These are phyloP conservation scores for Hypocreales sp. DNA, from an alignment of 2,329 filamentous ascomycete species.

Conservation along the genomic window DNA sequence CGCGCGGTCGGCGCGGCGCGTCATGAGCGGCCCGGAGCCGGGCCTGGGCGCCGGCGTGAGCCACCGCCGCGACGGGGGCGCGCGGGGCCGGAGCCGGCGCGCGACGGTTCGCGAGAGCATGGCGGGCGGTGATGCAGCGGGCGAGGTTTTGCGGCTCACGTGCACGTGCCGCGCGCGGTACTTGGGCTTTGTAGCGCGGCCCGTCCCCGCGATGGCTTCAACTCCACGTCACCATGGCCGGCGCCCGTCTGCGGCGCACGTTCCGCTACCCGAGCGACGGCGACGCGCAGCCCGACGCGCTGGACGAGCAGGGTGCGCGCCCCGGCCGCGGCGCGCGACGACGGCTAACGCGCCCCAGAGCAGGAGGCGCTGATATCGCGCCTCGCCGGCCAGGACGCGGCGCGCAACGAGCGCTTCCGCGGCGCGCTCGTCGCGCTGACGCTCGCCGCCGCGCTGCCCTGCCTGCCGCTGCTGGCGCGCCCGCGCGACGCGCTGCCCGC, in stretches of 20 bases:
- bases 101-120: too few species aligned
- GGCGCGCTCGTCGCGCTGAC: slow-evolving; percentile 46
- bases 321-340: too few species aligned
- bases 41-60: slow-evolving; percentile 39
- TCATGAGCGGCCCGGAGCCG: slow-evolving; percentile 49
- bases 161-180: too few species aligned
- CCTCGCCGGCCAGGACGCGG: slow-evolving; percentile 38
- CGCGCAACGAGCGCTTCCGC: slow-evolving; percentile 42
- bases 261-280: slow-evolving; percentile 65
- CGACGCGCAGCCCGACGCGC: slow-evolving; percentile 37
- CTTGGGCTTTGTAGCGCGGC: too few species aligned
- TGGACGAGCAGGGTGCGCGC: slow-evolving; percentile 77
- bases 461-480: slow-evolving; percentile 23
- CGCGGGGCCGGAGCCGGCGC: too few species aligned
- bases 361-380: slow-evolving; percentile 47
- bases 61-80: slow-evolving; percentile 25
- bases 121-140: too few species aligned
- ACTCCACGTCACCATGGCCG: too few species aligned
- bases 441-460: slow-evolving; percentile 36
- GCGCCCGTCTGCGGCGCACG: slow-evolving; percentile 54
- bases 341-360: slow-evolving; percentile 34
- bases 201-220: too few species aligned
- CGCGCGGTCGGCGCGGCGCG: slow-evolving; percentile 48
- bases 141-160: too few species aligned
- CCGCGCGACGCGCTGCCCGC: slow-evolving; percentile 24